A percentile compares a stretch with the other conserved stretches of the same genome.
Conservation (phyloP, 768 basidiomycete species). For the Lactarius sp. region DNA sequence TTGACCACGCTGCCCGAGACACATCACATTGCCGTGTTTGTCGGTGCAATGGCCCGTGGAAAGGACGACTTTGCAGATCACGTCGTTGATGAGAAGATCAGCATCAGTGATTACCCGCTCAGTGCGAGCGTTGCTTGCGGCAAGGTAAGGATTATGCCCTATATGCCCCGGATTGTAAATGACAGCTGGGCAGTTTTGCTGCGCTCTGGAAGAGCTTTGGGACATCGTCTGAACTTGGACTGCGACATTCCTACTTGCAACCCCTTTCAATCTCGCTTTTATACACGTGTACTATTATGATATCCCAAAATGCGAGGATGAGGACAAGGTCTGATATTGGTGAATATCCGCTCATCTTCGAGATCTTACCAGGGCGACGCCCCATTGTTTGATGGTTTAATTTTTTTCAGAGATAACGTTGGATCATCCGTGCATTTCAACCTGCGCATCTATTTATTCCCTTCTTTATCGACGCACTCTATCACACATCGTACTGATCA, state of each 20-base stretch:
- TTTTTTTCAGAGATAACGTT: constrained; percentile 21
- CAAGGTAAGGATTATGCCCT: constrained; percentile 58
- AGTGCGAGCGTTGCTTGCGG: constrained; percentile 95
- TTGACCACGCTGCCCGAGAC: constrained; percentile 81
- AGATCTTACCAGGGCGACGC: neutral
- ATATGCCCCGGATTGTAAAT: neutral
- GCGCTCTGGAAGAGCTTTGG: constrained; percentile 92
- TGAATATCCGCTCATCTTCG: neutral
- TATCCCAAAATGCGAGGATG: constrained; percentile 1
- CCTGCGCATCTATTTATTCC: constrained; percentile 29
- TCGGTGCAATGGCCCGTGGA: constrained; percentile 97
- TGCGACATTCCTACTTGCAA: neutral
- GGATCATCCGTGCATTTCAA: constrained; percentile 30
- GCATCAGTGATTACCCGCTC: constrained; percentile 89
- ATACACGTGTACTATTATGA: constrained; percentile 10
- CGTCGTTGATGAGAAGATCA: constrained; percentile 92
- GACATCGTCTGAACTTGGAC: constrained; percentile 63
- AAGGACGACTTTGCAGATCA: constrained; percentile 96
- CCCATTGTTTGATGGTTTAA: constrained; percentile 1
- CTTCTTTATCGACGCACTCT: constrained; percentile 9
- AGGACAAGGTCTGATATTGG: neutral
- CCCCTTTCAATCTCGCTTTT: neutral
- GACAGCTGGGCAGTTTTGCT: constrained; percentile 61
- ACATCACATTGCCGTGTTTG: constrained; percentile 90
- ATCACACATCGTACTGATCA: constrained; percentile 6